Conservation (phyloP, 2,329 filamentous ascomycete genomes). For the Coniochaeta sp. region DNA sequence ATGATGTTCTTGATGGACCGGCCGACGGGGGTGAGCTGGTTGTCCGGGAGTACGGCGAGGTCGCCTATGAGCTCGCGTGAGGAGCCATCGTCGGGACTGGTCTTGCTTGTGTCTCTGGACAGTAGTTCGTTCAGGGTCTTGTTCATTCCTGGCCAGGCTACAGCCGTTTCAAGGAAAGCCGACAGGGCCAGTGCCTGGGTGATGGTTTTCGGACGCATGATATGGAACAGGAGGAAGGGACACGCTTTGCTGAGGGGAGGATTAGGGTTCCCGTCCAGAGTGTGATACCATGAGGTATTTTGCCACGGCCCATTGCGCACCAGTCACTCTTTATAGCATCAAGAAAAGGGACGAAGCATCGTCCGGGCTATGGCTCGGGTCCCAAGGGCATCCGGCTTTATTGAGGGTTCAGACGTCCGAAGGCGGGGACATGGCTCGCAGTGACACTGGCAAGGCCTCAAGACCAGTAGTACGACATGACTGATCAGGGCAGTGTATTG, state of each 20-base stretch:
- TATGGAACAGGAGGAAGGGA: neutral
- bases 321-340: neutral
- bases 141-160: constrained; percentile 17
- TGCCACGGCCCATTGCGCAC: neutral
- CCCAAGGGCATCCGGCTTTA: neutral
- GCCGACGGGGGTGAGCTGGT: constrained; percentile 26
- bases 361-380: neutral
- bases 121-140: constrained; percentile 6
- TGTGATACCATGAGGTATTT: neutral
- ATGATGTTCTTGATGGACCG: constrained; percentile 29
- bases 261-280: neutral
- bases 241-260: neutral
- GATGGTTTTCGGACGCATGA: neutral
- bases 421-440: neutral
- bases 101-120: constrained; percentile 6
- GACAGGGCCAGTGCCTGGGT: neutral
- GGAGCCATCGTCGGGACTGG: constrained; percentile 21
- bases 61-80: constrained; percentile 35
- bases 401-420: neutral
- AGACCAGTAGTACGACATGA: neutral
- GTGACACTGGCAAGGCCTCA: neutral
- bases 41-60: constrained; percentile 21
- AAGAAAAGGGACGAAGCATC: neutral
- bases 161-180: neutral
- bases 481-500: too few relatives aligned